Base-by-base conservation (phyloP, 2,329 filamentous ascomycete genomes). In the Endoconidiophora laricicola region DNA sequence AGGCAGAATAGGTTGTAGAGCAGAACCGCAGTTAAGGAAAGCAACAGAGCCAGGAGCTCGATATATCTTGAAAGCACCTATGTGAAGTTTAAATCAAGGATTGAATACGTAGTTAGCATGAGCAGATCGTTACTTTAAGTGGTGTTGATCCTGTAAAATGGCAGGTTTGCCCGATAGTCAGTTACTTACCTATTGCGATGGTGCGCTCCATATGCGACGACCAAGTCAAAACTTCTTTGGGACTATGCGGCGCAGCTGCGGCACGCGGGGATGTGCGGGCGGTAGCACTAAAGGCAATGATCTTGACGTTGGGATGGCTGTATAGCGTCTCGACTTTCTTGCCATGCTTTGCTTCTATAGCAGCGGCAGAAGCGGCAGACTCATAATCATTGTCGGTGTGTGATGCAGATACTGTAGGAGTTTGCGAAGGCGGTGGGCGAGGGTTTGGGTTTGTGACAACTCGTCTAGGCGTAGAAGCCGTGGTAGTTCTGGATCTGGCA, bases 1-100 rank as follows among this genome's bases (percentile, higher is more conserved):
- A 22, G 85, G 86, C 48, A 95, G 67, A 55, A 95, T 91, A 9
- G 88, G 83, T 58, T 91, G 85, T 16, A 94, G 72, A 14, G 88
- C 81, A 50, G 78, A 79, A 53, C 85, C 85, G 55, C 86, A 94
- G 63, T 83, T 90, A 7, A 95, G 71, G 59, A 94, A 95, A 10
- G 86, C 84, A 14, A 91, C 85, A 7, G 86, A 86, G 18, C 86
- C 84, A 6, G 84, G 83, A 33, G 91, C 83, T 58, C 84, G 81
- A 62, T 95, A 94, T 55, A 95, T 86, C 55, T 81, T 76, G 54
- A 95, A 73, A 1, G 79, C 74, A 2, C 86, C 87, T 76, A 52
- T 4, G 20, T 24, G 16, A 23, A 18, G 16, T 18, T 18, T 18
- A 18, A 44, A 10, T 33, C 29, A 33, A 33, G 29, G 16, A 41